Evolutionary conservation across 2,329 filamentous ascomycete genomes (phyloP).

Genomic region (Ophiostoma perfectum): DNA sequence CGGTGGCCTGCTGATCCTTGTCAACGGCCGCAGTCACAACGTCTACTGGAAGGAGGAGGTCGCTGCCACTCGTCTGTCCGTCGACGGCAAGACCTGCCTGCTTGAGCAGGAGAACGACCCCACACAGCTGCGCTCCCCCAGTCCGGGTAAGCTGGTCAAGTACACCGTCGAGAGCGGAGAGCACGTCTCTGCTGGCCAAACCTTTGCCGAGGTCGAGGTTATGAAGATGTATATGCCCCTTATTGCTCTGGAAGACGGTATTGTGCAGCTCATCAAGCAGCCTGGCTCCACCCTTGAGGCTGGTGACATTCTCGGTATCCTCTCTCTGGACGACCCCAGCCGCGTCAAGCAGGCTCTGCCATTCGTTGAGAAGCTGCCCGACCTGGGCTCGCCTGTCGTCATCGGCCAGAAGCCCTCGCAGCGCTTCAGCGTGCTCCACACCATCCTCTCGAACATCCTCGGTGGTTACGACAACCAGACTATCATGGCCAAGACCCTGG

Average conservation of each 20-base stretch:
- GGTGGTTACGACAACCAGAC: slow-evolving; percentile 95
- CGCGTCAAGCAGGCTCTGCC: slow-evolving; percentile 95
- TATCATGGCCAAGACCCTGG: slow-evolving; percentile 82
- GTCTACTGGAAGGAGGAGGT: slow-evolving; percentile 99
- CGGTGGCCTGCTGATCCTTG: slow-evolving; percentile 83
- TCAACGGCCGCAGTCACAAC: slow-evolving; percentile 91
- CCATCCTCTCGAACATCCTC: slow-evolving; percentile 80
- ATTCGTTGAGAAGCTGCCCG: slow-evolving; percentile 84
- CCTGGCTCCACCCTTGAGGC: slow-evolving; percentile 96
- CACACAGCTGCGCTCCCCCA: slow-evolving; percentile 89
- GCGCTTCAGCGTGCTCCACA: slow-evolving; percentile 70
- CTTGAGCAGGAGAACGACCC: slow-evolving; percentile 99
- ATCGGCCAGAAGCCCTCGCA: slow-evolving; percentile 89
- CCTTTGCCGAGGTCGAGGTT: slow-evolving; percentile 96
- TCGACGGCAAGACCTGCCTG: slow-evolving; percentile 96
- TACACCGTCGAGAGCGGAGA: slow-evolving; percentile 93
- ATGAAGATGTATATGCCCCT: slow-evolving; percentile 99
- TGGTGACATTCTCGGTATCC: slow-evolving; percentile 96
- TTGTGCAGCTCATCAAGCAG: slow-evolving; percentile 98
- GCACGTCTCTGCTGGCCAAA: slow-evolving; percentile 85
- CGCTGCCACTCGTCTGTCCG: slow-evolving; percentile 87
- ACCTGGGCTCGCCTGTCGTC: slow-evolving; percentile 78
- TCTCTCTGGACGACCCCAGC: slow-evolving; percentile 89
- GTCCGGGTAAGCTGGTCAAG: slow-evolving; percentile 96
- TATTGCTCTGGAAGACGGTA: slow-evolving; percentile 87